These are phyloP conservation scores for Coemansia umbellata DNA, from an alignment of 192 early-diverging fungal species.

Conservation along the genomic window DNA sequence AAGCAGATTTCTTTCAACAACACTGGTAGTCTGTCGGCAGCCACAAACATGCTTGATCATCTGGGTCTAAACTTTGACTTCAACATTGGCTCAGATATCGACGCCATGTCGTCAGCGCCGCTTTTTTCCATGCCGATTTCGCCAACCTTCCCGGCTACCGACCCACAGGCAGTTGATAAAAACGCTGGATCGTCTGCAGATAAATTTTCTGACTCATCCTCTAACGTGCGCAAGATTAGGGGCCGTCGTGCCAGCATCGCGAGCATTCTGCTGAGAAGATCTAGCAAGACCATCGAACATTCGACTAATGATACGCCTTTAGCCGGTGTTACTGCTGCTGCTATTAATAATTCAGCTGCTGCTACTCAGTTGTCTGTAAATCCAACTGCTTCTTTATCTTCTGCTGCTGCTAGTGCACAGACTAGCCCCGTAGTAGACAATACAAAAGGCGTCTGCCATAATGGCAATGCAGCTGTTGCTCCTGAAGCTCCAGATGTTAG, in stretches of 20 bases:
- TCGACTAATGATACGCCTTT: neutral
- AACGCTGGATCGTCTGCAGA: no score
- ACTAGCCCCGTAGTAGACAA: no score
- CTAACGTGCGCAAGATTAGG: conserved; percentile 7
- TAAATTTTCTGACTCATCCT: no score
- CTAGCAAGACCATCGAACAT: conserved; percentile 3
- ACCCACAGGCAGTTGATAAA: neutral
- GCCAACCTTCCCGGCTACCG: neutral
- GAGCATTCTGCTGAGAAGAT: conserved; percentile 24
- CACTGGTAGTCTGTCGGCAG: no score
- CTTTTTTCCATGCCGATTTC: conserved; percentile 10
- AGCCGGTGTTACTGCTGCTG: neutral
- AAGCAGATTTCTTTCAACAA: no score
- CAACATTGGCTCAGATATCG: conserved; percentile 25
- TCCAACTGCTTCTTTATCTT: no score
- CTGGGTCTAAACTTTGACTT: conserved; percentile 36
- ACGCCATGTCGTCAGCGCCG: conserved; percentile 25
- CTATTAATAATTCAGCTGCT: neutral
- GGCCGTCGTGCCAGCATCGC: conserved; percentile 35
- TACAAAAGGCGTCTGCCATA: no score
- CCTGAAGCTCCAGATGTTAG: no score
- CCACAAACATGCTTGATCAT: conserved; percentile 1
- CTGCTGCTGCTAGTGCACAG: no score
- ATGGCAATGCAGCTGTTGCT: no score
- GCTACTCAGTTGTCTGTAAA: no score